Conservation (phyloP, 768 basidiomycete genomes). For the Pulveroboletus frians region DNA sequence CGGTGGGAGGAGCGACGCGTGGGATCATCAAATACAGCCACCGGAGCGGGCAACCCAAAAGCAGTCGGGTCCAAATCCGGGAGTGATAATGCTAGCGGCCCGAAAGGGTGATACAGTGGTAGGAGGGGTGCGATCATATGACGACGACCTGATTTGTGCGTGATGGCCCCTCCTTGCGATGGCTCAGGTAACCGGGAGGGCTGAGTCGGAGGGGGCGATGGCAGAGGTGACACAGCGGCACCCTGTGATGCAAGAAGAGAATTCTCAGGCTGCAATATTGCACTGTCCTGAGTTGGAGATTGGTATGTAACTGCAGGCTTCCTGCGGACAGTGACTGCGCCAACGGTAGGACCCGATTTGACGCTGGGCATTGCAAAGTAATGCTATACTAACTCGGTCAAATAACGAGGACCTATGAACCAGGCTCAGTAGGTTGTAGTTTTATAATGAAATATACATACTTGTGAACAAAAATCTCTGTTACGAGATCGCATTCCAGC, state of each 20-base stretch:
- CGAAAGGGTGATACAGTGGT: constrained; percentile 66
- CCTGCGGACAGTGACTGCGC: constrained; percentile 37
- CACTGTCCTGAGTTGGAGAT: constrained; percentile 43
- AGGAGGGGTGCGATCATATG: constrained; percentile 41
- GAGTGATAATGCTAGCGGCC: constrained; percentile 57
- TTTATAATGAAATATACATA: constrained; percentile 1
- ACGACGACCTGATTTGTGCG: constrained; percentile 12
- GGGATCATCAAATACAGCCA: constrained; percentile 41
- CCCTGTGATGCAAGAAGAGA: constrained; percentile 14
- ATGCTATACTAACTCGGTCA: constrained; percentile 6
- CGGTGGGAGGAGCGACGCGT: constrained; percentile 41
- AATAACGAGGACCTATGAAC: constrained; percentile 10
- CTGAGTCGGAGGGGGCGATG: constrained; percentile 11
- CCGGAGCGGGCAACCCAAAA: constrained; percentile 51
- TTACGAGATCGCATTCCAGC: constrained; percentile 23
- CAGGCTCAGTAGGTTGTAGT: neutral
- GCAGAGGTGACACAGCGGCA: constrained; percentile 12
- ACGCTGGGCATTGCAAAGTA: constrained; percentile 19
- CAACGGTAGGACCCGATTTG: constrained; percentile 15
- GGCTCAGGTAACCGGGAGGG: constrained; percentile 10
- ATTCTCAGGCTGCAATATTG: constrained; percentile 20
- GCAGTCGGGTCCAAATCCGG: constrained; percentile 55
- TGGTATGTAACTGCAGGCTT: constrained; percentile 57
- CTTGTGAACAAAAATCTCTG: constrained; percentile 19
- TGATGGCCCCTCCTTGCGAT: constrained; percentile 12